A percentile compares a stretch with the other conserved stretches of the same genome.
Conservation (phyloP, 2,329 filamentous ascomycete genomes). For the Harringtonia aguacate region DNA sequence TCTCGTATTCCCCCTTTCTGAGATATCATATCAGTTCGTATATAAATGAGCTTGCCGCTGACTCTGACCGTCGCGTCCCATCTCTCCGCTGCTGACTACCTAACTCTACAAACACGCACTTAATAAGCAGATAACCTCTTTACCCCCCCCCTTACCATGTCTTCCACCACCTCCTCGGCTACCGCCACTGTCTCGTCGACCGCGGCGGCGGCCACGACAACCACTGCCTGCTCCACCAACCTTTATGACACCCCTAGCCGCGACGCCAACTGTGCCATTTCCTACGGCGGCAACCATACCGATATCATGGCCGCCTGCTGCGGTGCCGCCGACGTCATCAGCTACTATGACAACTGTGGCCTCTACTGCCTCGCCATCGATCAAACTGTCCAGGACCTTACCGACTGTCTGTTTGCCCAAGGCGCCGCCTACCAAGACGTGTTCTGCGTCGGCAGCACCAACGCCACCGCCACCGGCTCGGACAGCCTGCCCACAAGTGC, state of each 20-base stretch:
- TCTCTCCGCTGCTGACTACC: no score
- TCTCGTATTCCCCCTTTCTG: no score
- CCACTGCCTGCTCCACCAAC: background rate
- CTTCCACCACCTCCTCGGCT: constrained; percentile 1
- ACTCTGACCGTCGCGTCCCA: no score
- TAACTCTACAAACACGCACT: no score
- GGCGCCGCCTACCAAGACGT: constrained; percentile 2
- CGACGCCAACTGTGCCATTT: constrained; percentile 4
- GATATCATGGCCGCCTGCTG: constrained; percentile 2
- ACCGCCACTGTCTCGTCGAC: background rate
- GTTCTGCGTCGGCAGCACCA: constrained; percentile 1
- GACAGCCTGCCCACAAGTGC: background rate
- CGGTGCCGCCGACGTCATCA: background rate
- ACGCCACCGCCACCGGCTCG: background rate
- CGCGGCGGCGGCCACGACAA: no score
- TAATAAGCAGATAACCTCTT: no score
- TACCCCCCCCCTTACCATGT: no score
- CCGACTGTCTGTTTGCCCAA: background rate
- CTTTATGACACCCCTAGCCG: constrained; percentile 1
- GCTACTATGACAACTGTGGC: constrained; percentile 3
- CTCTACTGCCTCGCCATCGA: constrained; percentile 5
- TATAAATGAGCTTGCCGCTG: no score
- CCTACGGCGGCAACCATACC: constrained; percentile 4
- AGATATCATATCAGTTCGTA: no score
- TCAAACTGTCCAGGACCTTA: constrained; percentile 2